These are phyloP conservation scores for Microsporum audouinii DNA, from an alignment of 2,329 filamentous ascomycete species.

Conservation along the genomic window DNA sequence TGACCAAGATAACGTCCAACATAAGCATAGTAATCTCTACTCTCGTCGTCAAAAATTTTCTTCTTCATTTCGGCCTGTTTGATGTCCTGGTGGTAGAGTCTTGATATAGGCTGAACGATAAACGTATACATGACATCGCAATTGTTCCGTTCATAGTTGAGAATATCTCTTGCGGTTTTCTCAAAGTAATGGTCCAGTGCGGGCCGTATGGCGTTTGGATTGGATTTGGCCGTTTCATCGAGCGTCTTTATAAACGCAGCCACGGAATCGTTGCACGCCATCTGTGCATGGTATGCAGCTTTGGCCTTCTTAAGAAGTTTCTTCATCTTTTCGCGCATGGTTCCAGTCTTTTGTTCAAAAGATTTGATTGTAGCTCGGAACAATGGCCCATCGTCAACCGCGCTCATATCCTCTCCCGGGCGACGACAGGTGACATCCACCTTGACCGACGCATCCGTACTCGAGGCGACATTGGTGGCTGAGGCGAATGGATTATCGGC, in stretches of 20 bases:
- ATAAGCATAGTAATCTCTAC: slow-evolving; percentile 95
- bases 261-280: slow-evolving; percentile 75
- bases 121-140: slow-evolving; percentile 74
- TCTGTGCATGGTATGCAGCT: slow-evolving; percentile 67
- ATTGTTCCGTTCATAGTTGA: slow-evolving; percentile 77
- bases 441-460: slow-evolving; percentile 44
- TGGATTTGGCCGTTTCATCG: slow-evolving; percentile 76
- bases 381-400: slow-evolving; percentile 82
- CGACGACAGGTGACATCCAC: slow-evolving; percentile 80
- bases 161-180: slow-evolving; percentile 84
- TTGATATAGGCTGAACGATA: slow-evolving; percentile 86
- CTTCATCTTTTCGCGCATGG: slow-evolving; percentile 89
- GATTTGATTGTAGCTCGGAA: slow-evolving; percentile 96
- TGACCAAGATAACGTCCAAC: slow-evolving; percentile 93
- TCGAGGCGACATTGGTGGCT: not conserved
- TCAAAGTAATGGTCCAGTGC: slow-evolving; percentile 97
- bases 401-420: slow-evolving; percentile 71
- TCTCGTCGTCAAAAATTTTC: slow-evolving; percentile 96
- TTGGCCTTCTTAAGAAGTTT: slow-evolving; percentile 93
- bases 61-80: slow-evolving; percentile 96
- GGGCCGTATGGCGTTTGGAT: slow-evolving; percentile 92
- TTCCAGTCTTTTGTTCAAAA: slow-evolving; percentile 89
- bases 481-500: not conserved
- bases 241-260: slow-evolving; percentile 72
- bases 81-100: slow-evolving; percentile 89